These are phyloP conservation scores for Nowakowskiella sp. DNA, from an alignment of 192 early-diverging fungal genomes.

Conservation along the genomic window DNA sequence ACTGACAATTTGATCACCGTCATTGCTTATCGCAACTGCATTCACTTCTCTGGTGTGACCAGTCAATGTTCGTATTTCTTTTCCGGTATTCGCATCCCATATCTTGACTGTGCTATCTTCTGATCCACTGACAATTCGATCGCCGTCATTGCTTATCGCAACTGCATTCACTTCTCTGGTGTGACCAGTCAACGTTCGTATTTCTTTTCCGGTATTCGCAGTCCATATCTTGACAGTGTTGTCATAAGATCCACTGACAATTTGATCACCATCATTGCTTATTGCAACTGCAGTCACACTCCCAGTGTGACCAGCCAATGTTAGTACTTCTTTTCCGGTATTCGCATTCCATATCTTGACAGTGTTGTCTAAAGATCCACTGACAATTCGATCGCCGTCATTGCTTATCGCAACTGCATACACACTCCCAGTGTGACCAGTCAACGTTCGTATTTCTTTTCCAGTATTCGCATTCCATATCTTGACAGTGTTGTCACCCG, in stretches of 20 bases:
- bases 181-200: slow-evolving; percentile 5
- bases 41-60: slow-evolving; percentile 83
- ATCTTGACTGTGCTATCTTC: slow-evolving; percentile 72
- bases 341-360: slow-evolving; percentile 91
- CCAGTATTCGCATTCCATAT: too few species aligned
- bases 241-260: slow-evolving; percentile 88
- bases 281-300: slow-evolving; percentile 51
- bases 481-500: neutral
- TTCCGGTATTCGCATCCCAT: slow-evolving; percentile 79
- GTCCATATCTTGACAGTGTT: slow-evolving; percentile 86
- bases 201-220: too few species aligned
- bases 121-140: slow-evolving; percentile 66
- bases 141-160: slow-evolving; percentile 1
- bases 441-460: too few species aligned
- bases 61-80: slow-evolving; percentile 60
- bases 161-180: slow-evolving; percentile 3
- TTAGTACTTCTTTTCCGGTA: slow-evolving; percentile 29
- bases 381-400: slow-evolving; percentile 85
- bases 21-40: slow-evolving; percentile 69
- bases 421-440: slow-evolving; percentile 90
- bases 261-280: slow-evolving; percentile 31
- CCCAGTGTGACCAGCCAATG: slow-evolving; percentile 55
- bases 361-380: slow-evolving; percentile 87
- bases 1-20: slow-evolving; percentile 68
- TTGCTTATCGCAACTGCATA: slow-evolving; percentile 92